Percentiles rank a stretch among this genome's conserved stretches.
These are phyloP conservation scores for Starmerella davenportii DNA, from an alignment of 805 yeast genomes.

Conservation along the genomic window DNA sequence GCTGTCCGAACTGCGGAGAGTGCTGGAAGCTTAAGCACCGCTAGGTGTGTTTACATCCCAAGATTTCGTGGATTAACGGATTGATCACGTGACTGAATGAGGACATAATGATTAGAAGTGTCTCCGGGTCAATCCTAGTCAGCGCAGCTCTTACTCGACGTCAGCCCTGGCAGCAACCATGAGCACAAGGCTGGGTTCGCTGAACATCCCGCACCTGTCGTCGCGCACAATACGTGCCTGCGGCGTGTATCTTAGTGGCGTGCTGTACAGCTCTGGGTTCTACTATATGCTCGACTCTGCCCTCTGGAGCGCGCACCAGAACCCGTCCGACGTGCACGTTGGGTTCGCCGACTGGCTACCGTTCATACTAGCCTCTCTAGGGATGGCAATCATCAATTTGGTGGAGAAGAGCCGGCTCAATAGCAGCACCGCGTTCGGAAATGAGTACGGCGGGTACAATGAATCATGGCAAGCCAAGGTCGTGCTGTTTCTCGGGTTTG, in stretches of 20 bases:
- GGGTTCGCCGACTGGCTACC: conserved; percentile 95
- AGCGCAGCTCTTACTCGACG: too few relatives aligned
- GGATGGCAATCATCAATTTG: conserved; percentile 65
- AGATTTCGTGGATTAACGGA: too few relatives aligned
- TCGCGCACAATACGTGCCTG: conserved; percentile 50
- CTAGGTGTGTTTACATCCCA: too few relatives aligned
- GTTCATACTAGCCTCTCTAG: conserved; percentile 66
- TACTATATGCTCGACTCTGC: conserved; percentile 85
- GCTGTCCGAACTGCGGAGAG: too few relatives aligned
- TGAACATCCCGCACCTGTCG: conserved; percentile 37
- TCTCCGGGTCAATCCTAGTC: too few relatives aligned
- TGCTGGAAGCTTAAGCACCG: too few relatives aligned
- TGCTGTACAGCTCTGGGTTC: conserved; percentile 59
- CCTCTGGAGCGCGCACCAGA: conserved; percentile 62
- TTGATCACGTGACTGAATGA: too few relatives aligned
- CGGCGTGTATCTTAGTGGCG: conserved; percentile 46
- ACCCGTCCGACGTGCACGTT: conserved; percentile 74
- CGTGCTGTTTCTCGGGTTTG: conserved; percentile 78
- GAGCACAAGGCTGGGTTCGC: background rate
- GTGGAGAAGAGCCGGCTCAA: conserved; percentile 46
- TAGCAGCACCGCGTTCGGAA: conserved; percentile 26
- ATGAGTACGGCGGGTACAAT: conserved; percentile 22
- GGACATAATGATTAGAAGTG: too few relatives aligned
- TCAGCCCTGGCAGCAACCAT: too few relatives aligned
- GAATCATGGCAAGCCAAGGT: conserved; percentile 90